Base-by-base conservation (phyloP, 2,329 filamentous ascomycete species). In the Xylariales sp. region DNA sequence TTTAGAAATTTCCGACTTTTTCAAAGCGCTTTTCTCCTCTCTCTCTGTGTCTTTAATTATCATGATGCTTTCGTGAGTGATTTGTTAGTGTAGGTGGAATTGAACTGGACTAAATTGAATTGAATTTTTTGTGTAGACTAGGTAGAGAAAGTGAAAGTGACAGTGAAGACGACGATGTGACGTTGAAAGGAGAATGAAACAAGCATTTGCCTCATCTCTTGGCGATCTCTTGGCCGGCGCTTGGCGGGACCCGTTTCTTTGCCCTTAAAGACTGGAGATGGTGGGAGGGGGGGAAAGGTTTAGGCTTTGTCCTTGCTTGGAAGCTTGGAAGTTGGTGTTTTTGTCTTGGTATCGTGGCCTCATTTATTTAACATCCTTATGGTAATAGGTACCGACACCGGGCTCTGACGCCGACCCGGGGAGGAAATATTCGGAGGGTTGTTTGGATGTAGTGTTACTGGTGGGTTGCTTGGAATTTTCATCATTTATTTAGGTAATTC, bases 121-220 rank as follows among this genome's bases (percentile, higher is more conserved):
- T 18, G 52, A 14, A 41, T 34, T 34, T 34, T 34, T 39, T 23
- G 23, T 23, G 23, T 23, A 23, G 23, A 23, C 23, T 23, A 7
- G 16, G 48, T 48, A 14, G 45, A 48, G 39, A 23, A 48, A 23
- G 6, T 9, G 43, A 16, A n/a, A 23, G 23, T 23, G 23, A 23
- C 23, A 23, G 23, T 23, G 23, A 23, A 23, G 23, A 23, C 23
- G 46, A 48, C 5, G 52, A 71, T 53, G 43, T 69, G 67, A 58
- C 55, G 67, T 69, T 64, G 54, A 69, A 52, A 52, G 2, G 39
- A 10, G 4, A 18, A 50, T 64, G 70, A 68, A 61, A 71, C 75
- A 76, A 76, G 74, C 74, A 71, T 76, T 73, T 67, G 69, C 69
- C 70, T 64, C 70, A 72, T 69, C 69, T 73, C 75, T 77, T 77